A percentile compares a stretch with the other conserved stretches of the same genome.
These are phyloP conservation scores for Arabidopsis arenosa DNA, from an alignment of 345 rosid genomes.

Conservation along the genomic window DNA sequence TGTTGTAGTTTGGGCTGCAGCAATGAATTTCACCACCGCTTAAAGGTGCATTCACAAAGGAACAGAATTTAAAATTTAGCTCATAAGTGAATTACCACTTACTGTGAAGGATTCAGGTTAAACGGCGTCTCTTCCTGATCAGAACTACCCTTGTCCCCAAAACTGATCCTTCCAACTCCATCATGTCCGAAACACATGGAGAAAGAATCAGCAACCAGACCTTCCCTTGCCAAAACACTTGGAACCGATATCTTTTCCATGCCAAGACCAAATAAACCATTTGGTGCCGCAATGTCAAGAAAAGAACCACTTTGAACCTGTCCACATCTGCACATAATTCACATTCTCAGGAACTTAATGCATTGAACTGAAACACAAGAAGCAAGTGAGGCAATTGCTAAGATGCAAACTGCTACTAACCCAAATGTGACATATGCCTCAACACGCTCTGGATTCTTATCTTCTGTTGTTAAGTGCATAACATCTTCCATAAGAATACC, in stretches of 20 bases:
- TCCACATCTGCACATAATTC: slow-evolving; percentile 80
- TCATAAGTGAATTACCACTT: slow-evolving; percentile 60
- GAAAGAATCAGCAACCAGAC: slow-evolving; percentile 76
- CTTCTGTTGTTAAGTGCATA: slow-evolving; percentile 68
- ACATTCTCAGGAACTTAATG: slow-evolving; percentile 37
- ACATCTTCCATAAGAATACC: slow-evolving; percentile 83
- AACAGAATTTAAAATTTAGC: slow-evolving; percentile 28
- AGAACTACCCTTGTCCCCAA: slow-evolving; percentile 83
- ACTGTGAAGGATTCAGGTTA: slow-evolving; percentile 78
- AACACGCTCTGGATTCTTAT: slow-evolving; percentile 52
- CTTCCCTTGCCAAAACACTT: slow-evolving; percentile 75
- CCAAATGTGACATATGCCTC: slow-evolving; percentile 76
- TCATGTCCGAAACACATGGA: slow-evolving; percentile 89
- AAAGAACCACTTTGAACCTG: slow-evolving; percentile 94
- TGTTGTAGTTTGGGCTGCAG: slow-evolving; percentile 78
- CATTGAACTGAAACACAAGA: slow-evolving; percentile 20
- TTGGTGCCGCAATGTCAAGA: slow-evolving; percentile 86
- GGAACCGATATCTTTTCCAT: slow-evolving; percentile 92
- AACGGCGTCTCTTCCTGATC: slow-evolving; percentile 88
- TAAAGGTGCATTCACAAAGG: not conserved
- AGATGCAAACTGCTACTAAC: slow-evolving; percentile 49
- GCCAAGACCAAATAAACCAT: slow-evolving; percentile 86
- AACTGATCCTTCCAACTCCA: slow-evolving; percentile 87
- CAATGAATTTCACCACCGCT: slow-evolving; percentile 30
- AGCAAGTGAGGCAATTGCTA: not conserved